Base-by-base conservation (phyloP, 1,284 basidiomycete species). In the Trichosporon ovoides region DNA sequence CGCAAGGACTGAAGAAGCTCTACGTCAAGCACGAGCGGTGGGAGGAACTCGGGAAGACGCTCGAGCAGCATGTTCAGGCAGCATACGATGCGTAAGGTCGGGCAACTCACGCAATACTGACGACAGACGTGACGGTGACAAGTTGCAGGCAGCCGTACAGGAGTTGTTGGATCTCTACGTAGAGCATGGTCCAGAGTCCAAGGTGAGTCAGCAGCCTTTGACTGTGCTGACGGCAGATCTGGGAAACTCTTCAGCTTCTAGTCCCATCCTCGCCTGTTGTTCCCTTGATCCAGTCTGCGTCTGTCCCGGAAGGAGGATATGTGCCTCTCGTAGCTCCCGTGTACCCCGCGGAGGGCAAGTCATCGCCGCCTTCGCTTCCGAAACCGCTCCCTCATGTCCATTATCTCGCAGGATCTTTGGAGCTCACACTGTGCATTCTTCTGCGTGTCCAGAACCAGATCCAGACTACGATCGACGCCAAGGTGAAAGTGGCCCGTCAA, bases 101-200 rank as follows among this genome's bases (percentile, higher is more conserved):
- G n/a, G 68, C 57, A 83, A 68, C 7, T 22, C 12, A 6, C 18
- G 13, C 33, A 48, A 18, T 54, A 53, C 57, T 64, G 16, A 43
- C 51, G 0, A 0, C 63, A 93, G 91, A 5, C 79, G 84, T 35
- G 91, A 98, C 71, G 83, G 83, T 0, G 80, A 80, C 9, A 94
- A 89, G 75, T 89, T 87, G 64, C 90, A 88, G 0, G 88, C 91
- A 68, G 79, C 81, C 0, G 72, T 95, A 38, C 88, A 93, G 70
- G 88, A 86, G 64, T 78, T 90, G 37, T 77, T 96, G n/a, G 81
- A 84, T 3, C 69, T 86, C 2, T 82, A 84, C 24, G 80, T 85
- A 14, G 78, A 83, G 50, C 80, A 85, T 59, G 88, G 88, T 0
- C 82, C 82, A 3, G 78, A 79, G 33, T 71, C 79, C 53, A 81